These are phyloP conservation scores for Fusarium xyrophilum DNA, from an alignment of 2,329 filamentous ascomycete genomes.

Conservation along the genomic window DNA sequence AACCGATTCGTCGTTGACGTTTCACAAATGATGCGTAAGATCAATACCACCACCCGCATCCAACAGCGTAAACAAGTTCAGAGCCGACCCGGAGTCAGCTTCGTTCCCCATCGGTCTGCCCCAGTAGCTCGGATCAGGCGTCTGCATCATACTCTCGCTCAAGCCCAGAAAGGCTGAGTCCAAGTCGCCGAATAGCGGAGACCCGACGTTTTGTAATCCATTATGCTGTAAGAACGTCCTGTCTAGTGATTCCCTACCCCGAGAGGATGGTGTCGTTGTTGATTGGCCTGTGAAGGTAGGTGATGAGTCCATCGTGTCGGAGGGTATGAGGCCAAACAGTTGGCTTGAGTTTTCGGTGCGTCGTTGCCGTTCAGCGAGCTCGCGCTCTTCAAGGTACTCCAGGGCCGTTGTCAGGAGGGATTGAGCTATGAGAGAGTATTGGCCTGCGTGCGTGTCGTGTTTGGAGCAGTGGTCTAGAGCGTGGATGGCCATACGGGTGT, in stretches of 20 bases:
- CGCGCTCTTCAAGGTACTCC: constrained; percentile 56
- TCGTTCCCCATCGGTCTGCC: constrained; percentile 49
- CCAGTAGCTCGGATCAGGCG: constrained; percentile 52
- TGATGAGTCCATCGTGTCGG: constrained; percentile 17
- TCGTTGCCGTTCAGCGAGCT: constrained; percentile 54
- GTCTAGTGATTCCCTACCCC: constrained; percentile 39
- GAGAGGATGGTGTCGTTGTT: constrained; percentile 14
- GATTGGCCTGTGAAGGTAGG: constrained; percentile 13
- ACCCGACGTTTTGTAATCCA: constrained; percentile 38
- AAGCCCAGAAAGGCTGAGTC: constrained; percentile 50
- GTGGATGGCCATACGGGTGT: constrained; percentile 55
- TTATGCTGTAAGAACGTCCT: constrained; percentile 42
- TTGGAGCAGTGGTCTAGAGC: constrained; percentile 58
- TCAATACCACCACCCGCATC: constrained; percentile 62
- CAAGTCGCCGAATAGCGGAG: constrained; percentile 47
- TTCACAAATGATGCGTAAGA: constrained; percentile 51
- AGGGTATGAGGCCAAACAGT: constrained; percentile 58
- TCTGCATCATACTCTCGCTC: constrained; percentile 49
- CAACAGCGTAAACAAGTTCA: constrained; percentile 60
- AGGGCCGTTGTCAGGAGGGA: constrained; percentile 56
- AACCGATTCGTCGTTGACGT: not conserved
- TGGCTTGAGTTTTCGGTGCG: constrained; percentile 60
- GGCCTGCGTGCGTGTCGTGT: constrained; percentile 57
- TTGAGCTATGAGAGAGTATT: constrained; percentile 62
- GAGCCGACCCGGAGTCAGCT: constrained; percentile 52